Evolutionary conservation across 1,284 basidiomycete genomes (phyloP).

Genomic region (Amylostereum areolatum): DNA sequence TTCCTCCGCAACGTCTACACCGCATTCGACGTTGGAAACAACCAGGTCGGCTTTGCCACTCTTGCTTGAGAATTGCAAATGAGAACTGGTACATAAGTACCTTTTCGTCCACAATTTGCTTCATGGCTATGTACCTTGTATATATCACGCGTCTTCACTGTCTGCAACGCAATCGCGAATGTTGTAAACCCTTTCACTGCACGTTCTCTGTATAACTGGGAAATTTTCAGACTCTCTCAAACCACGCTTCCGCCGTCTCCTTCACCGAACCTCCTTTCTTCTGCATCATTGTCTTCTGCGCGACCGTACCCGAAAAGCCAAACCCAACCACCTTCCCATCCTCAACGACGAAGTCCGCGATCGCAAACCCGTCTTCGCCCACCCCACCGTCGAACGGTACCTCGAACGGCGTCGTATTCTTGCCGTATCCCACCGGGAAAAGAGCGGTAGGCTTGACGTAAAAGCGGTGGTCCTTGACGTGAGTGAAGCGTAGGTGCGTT

Average conservation of each 20-base stretch:
- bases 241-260: constrained; percentile 5
- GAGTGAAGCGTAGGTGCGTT: constrained; percentile 18
- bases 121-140: neutral
- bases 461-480: constrained; percentile 14
- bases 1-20: constrained; percentile 16
- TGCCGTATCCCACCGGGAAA: constrained; percentile 21
- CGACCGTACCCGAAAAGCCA: neutral
- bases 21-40: neutral
- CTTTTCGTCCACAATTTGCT: neutral
- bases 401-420: constrained; percentile 19
- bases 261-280: constrained; percentile 12
- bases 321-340: constrained; percentile 1
- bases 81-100: neutral
- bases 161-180: too few relatives aligned
- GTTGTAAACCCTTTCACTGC: too few relatives aligned
- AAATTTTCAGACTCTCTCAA: neutral
- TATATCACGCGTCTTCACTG: too few relatives aligned
- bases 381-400: constrained; percentile 10
- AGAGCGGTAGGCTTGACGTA: constrained; percentile 12
- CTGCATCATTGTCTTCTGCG: neutral
- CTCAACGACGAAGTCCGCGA: constrained; percentile 16
- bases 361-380: constrained; percentile 5
- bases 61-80: neutral
- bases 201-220: too few relatives aligned
- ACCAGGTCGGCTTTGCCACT: constrained; percentile 1